Conservation (phyloP, 148 eudicot species). For the Rhododendron griersonianum region DNA sequence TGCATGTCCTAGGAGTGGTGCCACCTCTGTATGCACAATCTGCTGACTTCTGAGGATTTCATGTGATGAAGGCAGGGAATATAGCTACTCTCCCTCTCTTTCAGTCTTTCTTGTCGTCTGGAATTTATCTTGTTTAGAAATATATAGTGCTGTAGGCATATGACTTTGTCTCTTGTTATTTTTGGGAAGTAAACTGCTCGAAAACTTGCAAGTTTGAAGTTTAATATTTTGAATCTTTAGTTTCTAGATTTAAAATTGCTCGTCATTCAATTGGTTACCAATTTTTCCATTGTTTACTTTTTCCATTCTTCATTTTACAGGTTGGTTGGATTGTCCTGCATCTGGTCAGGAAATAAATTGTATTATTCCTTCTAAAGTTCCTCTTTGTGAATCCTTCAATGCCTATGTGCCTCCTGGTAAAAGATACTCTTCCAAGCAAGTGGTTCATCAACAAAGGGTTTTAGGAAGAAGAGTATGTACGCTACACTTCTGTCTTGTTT, state of each 20-base stretch:
- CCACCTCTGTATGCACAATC: background rate
- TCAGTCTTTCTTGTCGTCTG: background rate
- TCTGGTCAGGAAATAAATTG: conserved; percentile 63
- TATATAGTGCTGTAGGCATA: background rate
- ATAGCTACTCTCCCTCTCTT: background rate
- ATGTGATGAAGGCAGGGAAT: background rate
- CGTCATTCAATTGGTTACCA: background rate
- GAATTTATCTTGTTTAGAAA: background rate
- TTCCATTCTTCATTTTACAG: conserved; percentile 28
- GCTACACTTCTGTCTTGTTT: background rate
- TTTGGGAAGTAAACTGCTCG: background rate
- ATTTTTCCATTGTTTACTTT: background rate
- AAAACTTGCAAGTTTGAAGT: background rate
- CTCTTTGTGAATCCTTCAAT: conserved; percentile 71
- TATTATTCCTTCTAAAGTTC: conserved; percentile 91
- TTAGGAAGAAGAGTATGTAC: conserved; percentile 60
- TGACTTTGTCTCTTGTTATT: background rate
- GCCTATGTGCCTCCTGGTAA: conserved; percentile 65
- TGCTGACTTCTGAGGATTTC: background rate
- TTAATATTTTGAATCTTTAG: background rate
- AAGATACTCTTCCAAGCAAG: conserved; percentile 90
- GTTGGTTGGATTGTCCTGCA: conserved; percentile 94
- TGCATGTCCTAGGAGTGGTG: background rate
- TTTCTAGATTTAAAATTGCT: background rate
- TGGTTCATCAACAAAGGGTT: conserved; percentile 64